Base-by-base conservation (phyloP, 345 rosid genomes). In the Streptanthus diversifolius region DNA sequence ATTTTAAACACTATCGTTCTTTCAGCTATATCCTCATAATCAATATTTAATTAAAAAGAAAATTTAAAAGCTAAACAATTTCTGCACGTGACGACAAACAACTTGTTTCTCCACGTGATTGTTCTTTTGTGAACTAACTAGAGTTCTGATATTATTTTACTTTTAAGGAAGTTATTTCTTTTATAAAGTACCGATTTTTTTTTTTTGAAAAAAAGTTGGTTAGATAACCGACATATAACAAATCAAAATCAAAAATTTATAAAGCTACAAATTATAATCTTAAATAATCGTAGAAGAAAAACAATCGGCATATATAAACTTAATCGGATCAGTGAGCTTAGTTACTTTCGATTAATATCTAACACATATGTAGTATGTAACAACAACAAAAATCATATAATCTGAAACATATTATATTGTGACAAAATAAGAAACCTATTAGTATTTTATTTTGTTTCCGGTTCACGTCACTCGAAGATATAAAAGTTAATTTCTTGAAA, bases 1-100 rank as follows among this genome's bases (percentile, higher is more conserved):
- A 73, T 73, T 56, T 56, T 65, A 73, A 56, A 65, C 77, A 72
- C 70, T 7, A 4, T 19, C 39, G 63, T 14, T 13, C 45, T 72
- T 63, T 44, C 53, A 17, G 7, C 37, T 56, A 63, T 43, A 37
- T 25, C 58, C 36, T 14, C 36, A 7, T 3, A 27, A 53, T 19
- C n/a, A 18, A 18, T 52, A 53, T 27, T 27, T 53, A 27, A 53
- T 27, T 3, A 27, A 8, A 53, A 53, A 13, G 10, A 53, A 14
- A 53, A 7, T 14, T 18, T 27, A 0, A 53, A 71, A 39, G 19
- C 69, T 19, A 39, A 9, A 71, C 2, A 30, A 29, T 24, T 39
- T 62, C 62, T 62, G 59, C 57, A 58, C 74, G 56, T 57, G 55
- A 57, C 15, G 15, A 43, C 6, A 39, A 53, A 43, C 18, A 25